These are phyloP conservation scores for Pyracantha coccinea DNA, from an alignment of 331 rosid genomes.

Conservation along the genomic window DNA sequence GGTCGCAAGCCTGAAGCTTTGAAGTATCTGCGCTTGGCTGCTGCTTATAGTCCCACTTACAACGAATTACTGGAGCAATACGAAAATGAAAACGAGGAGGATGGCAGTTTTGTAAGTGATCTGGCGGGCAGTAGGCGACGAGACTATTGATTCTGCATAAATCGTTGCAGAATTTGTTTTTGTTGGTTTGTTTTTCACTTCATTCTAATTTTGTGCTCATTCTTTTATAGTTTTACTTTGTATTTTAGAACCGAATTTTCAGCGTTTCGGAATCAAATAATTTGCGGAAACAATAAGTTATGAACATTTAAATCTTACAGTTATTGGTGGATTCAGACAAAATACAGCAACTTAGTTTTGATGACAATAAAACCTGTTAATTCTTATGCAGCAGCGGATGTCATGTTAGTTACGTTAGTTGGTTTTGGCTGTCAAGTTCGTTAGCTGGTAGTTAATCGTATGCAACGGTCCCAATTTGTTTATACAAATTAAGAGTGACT, in stretches of 20 bases:
- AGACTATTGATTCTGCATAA: slow-evolving; percentile 33
- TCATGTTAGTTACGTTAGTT: not conserved
- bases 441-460: not conserved
- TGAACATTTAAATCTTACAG: too few relatives aligned
- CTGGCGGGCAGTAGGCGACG: slow-evolving; percentile 59
- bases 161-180: not conserved
- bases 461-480: not conserved
- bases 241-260: not conserved
- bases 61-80: slow-evolving; percentile 51
- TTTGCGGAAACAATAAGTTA: too few relatives aligned
- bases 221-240: not conserved
- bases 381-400: not conserved
- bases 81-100: slow-evolving; percentile 54
- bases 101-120: slow-evolving; percentile 43
- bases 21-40: slow-evolving; percentile 62
- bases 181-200: not conserved
- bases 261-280: not conserved
- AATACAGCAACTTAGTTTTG: not conserved
- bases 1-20: slow-evolving; percentile 78
- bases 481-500: not conserved
- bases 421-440: too few relatives aligned
- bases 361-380: not conserved
- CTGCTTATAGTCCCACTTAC: slow-evolving; percentile 60
- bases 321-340: not conserved
- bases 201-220: not conserved